A percentile compares a stretch with the other conserved stretches of the same genome.
phyloP scores from a whole-genome alignment of 495 filamentous ascomycete species.

The Immersiella caudata region DNA sequence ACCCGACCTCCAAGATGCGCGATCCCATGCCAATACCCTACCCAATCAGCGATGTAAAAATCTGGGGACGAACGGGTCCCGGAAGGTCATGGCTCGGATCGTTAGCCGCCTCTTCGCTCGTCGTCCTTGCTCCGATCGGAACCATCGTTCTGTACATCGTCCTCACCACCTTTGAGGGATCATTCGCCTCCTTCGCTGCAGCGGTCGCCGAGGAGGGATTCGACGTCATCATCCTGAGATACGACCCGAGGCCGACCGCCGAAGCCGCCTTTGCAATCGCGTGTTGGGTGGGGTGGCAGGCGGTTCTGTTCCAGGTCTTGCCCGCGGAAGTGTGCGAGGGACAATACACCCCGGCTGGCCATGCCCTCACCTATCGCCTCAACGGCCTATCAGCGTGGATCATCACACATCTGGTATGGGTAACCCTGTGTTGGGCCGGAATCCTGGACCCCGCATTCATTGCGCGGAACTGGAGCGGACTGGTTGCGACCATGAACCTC shows the following conservation, averaged over 20 bases:
- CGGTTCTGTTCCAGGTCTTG: neutral
- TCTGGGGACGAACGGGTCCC: constrained; percentile 10
- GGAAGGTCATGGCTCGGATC: constrained; percentile 5
- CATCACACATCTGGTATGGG: constrained; percentile 41
- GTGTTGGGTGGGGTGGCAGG: constrained; percentile 28
- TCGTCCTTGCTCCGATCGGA: constrained; percentile 10
- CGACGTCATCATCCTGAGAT: neutral
- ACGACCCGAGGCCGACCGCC: neutral
- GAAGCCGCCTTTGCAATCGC: neutral
- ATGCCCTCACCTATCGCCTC: neutral
- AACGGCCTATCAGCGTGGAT: constrained; percentile 50
- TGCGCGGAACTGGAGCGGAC: constrained; percentile 46
- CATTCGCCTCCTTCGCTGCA: neutral
- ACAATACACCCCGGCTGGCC: constrained; percentile 9
- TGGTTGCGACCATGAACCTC: constrained; percentile 45
- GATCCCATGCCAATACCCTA: neutral
- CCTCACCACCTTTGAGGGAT: constrained; percentile 8
- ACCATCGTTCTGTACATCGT: neutral
- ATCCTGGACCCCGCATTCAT: constrained; percentile 46
- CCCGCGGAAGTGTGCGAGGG: constrained; percentile 1
- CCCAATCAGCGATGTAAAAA: neutral
- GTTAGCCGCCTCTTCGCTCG: neutral
- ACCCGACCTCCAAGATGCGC: neutral
- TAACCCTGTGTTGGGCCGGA: constrained; percentile 28
- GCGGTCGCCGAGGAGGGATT: constrained; percentile 15